A percentile compares a stretch with the other conserved stretches of the same genome.
These are phyloP conservation scores for Pichia sp. DNA, from an alignment of 1,139 yeast genomes.

Conservation along the genomic window DNA sequence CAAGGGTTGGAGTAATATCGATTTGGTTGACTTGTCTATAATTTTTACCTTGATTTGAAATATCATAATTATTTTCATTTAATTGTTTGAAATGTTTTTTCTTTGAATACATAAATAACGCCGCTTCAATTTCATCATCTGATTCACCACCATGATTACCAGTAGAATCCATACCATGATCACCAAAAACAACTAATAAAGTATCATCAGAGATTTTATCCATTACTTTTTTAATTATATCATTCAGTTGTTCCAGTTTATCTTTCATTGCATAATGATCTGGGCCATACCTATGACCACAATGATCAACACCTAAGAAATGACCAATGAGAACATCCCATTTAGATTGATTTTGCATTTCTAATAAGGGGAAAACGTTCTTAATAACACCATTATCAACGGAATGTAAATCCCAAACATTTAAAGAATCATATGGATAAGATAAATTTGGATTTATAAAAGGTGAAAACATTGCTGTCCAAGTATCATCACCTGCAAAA, in stretches of 20 bases:
- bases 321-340: conserved; percentile 94
- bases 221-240: conserved; percentile 49
- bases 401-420: conserved; percentile 91
- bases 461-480: conserved; percentile 78
- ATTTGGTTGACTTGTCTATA: conserved; percentile 75
- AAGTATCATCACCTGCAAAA: conserved; percentile 94
- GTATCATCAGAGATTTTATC: conserved; percentile 66
- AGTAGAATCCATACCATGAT: conserved; percentile 93
- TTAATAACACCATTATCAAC: conserved; percentile 88
- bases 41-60: conserved; percentile 39
- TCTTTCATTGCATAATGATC: conserved; percentile 75
- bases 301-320: conserved; percentile 93
- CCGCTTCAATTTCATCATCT: conserved; percentile 74
- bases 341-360: conserved; percentile 27
- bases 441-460: conserved; percentile 51
- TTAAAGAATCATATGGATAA: conserved; percentile 79
- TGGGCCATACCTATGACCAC: conserved; percentile 96
- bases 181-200: conserved; percentile 82
- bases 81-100: conserved; percentile 35
- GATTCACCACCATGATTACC: conserved; percentile 99
- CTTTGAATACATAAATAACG: conserved; percentile 79
- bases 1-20: conserved; percentile 83
- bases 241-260: conserved; percentile 75
- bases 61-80: conserved; percentile 37
- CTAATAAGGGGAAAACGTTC: conserved; percentile 52